These are phyloP conservation scores for Agrocybe praecox DNA, from an alignment of 768 basidiomycete genomes.

Conservation along the genomic window DNA sequence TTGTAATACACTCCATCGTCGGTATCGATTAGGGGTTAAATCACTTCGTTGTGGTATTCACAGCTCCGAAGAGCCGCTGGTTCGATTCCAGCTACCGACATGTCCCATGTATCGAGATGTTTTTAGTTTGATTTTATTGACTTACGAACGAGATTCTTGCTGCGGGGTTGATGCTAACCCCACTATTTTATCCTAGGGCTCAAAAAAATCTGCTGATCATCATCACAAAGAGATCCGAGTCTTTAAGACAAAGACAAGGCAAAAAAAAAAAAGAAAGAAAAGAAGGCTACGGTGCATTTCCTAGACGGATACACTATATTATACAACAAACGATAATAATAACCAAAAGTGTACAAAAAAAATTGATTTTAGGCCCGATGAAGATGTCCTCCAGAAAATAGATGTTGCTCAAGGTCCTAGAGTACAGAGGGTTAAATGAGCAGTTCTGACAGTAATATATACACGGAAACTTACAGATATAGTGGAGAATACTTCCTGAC, in stretches of 20 bases:
- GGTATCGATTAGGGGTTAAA: conserved; percentile 39
- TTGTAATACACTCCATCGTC: not conserved
- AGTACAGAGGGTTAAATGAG: not conserved
- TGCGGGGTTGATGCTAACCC: no score
- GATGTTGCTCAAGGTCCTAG: conserved; percentile 28
- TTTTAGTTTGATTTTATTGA: no score
- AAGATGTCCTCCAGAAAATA: conserved; percentile 22
- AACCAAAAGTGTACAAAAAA: not conserved
- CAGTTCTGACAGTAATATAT: not conserved
- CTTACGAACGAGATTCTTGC: no score
- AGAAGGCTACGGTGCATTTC: no score
- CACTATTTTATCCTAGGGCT: no score
- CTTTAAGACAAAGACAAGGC: no score
- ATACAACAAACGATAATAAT: not conserved
- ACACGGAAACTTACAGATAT: conserved; percentile 27
- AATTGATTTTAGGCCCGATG: conserved; percentile 5
- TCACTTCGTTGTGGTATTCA: conserved; percentile 35
- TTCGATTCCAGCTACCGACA: conserved; percentile 36
- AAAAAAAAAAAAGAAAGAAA: no score
- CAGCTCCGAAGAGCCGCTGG: conserved; percentile 33
- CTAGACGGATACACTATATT: not conserved
- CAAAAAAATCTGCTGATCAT: no score
- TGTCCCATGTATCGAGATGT: not conserved
- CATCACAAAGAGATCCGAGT: no score
- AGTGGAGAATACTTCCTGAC: conserved; percentile 34